phyloP scores from a whole-genome alignment of 345 rosid species.

The Eutrema japonicum region DNA sequence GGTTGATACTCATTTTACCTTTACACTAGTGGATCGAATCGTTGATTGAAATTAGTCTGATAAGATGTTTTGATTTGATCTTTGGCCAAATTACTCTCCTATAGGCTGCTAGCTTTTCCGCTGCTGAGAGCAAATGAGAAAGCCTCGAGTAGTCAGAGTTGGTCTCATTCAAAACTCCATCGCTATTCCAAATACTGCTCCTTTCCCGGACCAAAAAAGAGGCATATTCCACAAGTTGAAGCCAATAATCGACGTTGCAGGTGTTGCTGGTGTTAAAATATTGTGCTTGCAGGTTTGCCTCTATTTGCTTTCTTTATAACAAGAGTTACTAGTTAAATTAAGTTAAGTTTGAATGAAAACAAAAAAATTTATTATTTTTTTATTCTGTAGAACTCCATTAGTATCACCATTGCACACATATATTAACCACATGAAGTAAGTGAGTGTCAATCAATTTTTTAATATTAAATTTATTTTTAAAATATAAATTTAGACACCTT shows the following conservation, averaged over 20 bases:
- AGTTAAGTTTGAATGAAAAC: too few relatives aligned
- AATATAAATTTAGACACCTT: too few relatives aligned
- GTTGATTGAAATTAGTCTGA: not conserved
- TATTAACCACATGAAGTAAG: too few relatives aligned
- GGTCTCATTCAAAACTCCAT: conserved; percentile 90
- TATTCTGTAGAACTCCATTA: too few relatives aligned
- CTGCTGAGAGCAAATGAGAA: conserved; percentile 79
- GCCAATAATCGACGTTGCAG: conserved; percentile 84
- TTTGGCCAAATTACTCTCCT: conserved; percentile 20
- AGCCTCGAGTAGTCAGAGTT: conserved; percentile 77
- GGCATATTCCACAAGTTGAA: conserved; percentile 71
- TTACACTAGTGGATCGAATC: conserved; percentile 3
- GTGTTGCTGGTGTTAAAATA: conserved; percentile 87
- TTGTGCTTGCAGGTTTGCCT: conserved; percentile 75
- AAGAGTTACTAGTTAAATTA: not conserved
- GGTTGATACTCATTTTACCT: conserved; percentile 47
- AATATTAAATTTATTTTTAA: too few relatives aligned
- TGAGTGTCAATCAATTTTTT: too few relatives aligned
- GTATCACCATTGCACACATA: too few relatives aligned
- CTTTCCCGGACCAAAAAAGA: conserved; percentile 66
- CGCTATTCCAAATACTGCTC: conserved; percentile 79
- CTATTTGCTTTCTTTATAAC: conserved; percentile 7
- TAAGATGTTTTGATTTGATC: conserved; percentile 22
- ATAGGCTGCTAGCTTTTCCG: conserved; percentile 69
- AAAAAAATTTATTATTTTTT: too few relatives aligned